Base-by-base conservation (phyloP, 768 basidiomycete species). In the Favolaschia claudopus region DNA sequence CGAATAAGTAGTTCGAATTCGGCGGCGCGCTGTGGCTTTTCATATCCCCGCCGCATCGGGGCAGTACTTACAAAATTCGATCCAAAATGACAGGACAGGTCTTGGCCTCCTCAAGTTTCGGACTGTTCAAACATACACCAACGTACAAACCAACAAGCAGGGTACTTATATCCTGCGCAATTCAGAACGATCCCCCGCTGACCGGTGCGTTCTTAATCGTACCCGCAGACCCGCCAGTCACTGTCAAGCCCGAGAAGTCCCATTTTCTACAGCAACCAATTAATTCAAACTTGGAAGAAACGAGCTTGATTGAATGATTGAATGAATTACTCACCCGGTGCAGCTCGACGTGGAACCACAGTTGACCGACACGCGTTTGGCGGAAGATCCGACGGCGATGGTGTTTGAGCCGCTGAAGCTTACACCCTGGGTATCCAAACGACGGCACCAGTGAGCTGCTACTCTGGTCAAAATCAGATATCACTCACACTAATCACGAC, bases 171-270 rank as follows among this genome's bases (percentile, higher is more conserved):
- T n/a, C n/a, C n/a, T n/a, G n/a, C n/a, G n/a, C n/a, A n/a, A 29
- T 20, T 46, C 49, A 67, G 42, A 64, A 67, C 13, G 66, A 67
- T 4, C 66, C 66, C 6, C 66, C 66, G 2, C 33, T 47, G 12
- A 67, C 60, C 27, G 58, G 63, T 14, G 66, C 66, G 25, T 64
- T 67, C 37, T 67, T 67, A 3, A 67, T 57, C 2, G 51, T 60
- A 8, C 66, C 66, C 7, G 42, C 63, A 4, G 55, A 17, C 19
- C 66, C 66, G 14, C 66, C 66, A 7, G 63, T 67, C 14, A 53
- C 66, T 15, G 63, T 62, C 55, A 67, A 32, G 0, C 66, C 66
- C 17, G 59, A 34, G 39, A 60, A 67, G 31, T 67, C 62, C 66
- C 66, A 67, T 1, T 58, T 61, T 17, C 65, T 61, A 15, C 1